phyloP scores from a whole-genome alignment of 2,329 filamentous ascomycete species.

The Fusarium hainanense region DNA sequence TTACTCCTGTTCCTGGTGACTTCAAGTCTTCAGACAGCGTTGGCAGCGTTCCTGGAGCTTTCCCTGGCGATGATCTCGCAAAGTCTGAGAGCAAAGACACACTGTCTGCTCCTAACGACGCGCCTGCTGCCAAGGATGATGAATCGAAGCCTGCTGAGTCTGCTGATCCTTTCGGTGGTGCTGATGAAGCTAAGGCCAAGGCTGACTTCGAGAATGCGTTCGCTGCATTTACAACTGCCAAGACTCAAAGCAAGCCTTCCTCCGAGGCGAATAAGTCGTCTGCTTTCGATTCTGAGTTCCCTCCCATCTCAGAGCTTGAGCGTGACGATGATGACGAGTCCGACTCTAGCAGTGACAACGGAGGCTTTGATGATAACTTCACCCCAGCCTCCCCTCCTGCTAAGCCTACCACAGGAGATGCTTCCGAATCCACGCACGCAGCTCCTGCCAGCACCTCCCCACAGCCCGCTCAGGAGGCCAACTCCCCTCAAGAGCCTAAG shows the following conservation, averaged over 20 bases:
- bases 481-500: slow-evolving; percentile 35
- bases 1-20: slow-evolving; percentile 45
- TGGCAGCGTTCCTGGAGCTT: slow-evolving; percentile 46
- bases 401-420: slow-evolving; percentile 46
- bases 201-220: slow-evolving; percentile 89
- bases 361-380: slow-evolving; percentile 95
- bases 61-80: slow-evolving; percentile 52
- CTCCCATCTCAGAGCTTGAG: slow-evolving; percentile 89
- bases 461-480: slow-evolving; percentile 42
- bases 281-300: slow-evolving; percentile 82
- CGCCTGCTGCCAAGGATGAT: slow-evolving; percentile 30
- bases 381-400: slow-evolving; percentile 68
- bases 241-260: slow-evolving; percentile 57
- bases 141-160: slow-evolving; percentile 38
- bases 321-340: slow-evolving; percentile 77
- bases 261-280: slow-evolving; percentile 59
- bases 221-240: slow-evolving; percentile 73
- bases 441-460: slow-evolving; percentile 27
- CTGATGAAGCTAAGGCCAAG: slow-evolving; percentile 72
- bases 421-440: slow-evolving; percentile 14
- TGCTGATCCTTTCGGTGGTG: slow-evolving; percentile 63
- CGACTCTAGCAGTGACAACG: slow-evolving; percentile 80
- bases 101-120: slow-evolving; percentile 48
- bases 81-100: slow-evolving; percentile 49
- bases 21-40: slow-evolving; percentile 32